Percentiles rank a stretch among this genome's conserved stretches.
phyloP scores from a whole-genome alignment of 805 yeast genomes.

The Starmerella sp. region DNA sequence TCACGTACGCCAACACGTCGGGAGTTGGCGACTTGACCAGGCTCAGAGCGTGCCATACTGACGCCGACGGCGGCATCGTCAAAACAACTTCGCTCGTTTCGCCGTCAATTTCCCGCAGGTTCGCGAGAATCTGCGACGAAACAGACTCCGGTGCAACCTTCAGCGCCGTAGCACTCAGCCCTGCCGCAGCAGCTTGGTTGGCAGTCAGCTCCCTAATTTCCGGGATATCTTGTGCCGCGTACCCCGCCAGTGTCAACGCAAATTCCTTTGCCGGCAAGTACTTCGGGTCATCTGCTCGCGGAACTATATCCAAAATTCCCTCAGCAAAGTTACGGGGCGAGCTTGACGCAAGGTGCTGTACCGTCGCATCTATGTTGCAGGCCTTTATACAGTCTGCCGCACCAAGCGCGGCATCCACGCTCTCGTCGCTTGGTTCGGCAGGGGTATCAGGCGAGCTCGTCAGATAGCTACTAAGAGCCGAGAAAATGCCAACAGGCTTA shows the following conservation, averaged over 20 bases:
- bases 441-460: constrained; percentile 79
- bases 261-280: constrained; percentile 24
- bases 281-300: constrained; percentile 21
- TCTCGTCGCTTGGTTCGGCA: constrained; percentile 88
- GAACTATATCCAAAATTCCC: constrained; percentile 28
- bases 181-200: constrained; percentile 13
- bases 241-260: constrained; percentile 25
- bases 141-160: constrained; percentile 4
- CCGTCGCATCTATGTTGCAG: constrained; percentile 47
- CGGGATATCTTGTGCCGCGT: constrained; percentile 4
- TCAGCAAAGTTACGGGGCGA: constrained; percentile 27
- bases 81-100: constrained; percentile 7
- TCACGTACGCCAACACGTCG: constrained; percentile 2
- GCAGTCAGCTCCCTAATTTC: constrained; percentile 14
- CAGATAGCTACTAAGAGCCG: constrained; percentile 83
- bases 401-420: constrained; percentile 71
- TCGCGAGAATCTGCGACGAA: not conserved
- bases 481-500: constrained; percentile 68
- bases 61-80: constrained; percentile 2
- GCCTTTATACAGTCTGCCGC: constrained; percentile 75
- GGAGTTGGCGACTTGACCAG: constrained; percentile 3
- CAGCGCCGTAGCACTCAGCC: constrained; percentile 12
- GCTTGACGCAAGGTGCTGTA: constrained; percentile 34
- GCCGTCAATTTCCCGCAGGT: not conserved
- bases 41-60: constrained; percentile 11